phyloP scores from a whole-genome alignment of 805 yeast genomes.

The Saturnispora serradocipensis region DNA sequence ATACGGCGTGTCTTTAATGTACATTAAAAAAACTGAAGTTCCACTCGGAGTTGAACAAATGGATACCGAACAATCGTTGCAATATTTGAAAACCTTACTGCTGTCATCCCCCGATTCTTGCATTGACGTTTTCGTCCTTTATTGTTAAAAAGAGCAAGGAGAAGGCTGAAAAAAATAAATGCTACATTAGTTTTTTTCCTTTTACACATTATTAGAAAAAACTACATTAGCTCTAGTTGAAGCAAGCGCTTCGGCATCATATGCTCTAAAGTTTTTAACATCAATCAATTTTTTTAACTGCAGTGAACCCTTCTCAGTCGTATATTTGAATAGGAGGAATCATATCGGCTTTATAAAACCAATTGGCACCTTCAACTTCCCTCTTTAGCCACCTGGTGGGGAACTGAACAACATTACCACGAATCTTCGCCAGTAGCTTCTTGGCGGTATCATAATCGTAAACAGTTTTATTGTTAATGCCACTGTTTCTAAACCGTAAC shows the following conservation, averaged over 20 bases:
- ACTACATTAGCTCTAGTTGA: not conserved
- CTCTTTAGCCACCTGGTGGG: conserved; percentile 85
- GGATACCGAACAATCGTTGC: conserved; percentile 12
- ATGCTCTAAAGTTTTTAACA: not conserved
- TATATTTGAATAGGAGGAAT: conserved; percentile 93
- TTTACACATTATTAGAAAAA: not conserved
- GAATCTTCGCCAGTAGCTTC: conserved; percentile 56
- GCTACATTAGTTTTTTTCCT: not conserved
- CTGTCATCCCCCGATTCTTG: not conserved
- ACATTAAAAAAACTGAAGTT: conserved; percentile 10
- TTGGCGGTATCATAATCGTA: conserved; percentile 70
- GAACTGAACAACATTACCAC: conserved; percentile 85
- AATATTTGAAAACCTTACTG: conserved; percentile 9
- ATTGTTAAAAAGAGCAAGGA: not conserved
- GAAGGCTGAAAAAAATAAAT: not conserved
- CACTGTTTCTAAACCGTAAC: conserved; percentile 9
- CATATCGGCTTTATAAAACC: conserved; percentile 92
- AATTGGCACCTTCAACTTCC: conserved; percentile 84
- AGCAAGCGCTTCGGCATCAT: not conserved
- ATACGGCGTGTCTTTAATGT: conserved; percentile 12
- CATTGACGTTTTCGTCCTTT: not conserved
- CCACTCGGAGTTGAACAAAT: conserved; percentile 12
- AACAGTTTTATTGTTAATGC: conserved; percentile 12
- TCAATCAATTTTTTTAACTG: too few relatives aligned
- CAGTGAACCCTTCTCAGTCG: conserved; percentile 34